These are phyloP conservation scores for Mytilinidion resinicola DNA, from an alignment of 495 filamentous ascomycete genomes.

Conservation along the genomic window DNA sequence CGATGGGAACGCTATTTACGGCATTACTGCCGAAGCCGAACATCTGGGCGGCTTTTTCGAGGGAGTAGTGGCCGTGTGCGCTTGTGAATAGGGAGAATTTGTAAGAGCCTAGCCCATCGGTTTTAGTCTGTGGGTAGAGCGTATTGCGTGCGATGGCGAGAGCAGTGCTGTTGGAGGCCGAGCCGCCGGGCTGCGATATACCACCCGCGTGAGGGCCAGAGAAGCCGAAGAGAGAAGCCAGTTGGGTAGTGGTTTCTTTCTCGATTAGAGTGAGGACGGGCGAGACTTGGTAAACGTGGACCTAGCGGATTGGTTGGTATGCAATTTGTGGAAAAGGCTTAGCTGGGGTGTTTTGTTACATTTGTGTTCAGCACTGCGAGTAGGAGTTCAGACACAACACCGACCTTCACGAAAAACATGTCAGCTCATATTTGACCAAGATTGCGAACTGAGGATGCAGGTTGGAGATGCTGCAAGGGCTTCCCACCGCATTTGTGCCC, in stretches of 20 bases:
- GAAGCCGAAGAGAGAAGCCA: slow-evolving; percentile 74
- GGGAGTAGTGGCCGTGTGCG: slow-evolving; percentile 82
- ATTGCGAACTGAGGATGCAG: neutral
- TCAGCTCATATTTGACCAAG: too few species aligned
- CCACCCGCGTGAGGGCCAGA: slow-evolving; percentile 69
- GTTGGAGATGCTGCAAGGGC: neutral
- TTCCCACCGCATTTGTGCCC: slow-evolving; percentile 66
- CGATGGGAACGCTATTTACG: slow-evolving; percentile 70
- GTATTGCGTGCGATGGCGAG: slow-evolving; percentile 86
- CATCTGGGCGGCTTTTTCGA: slow-evolving; percentile 89
- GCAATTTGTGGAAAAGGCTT: slow-evolving; percentile 1
- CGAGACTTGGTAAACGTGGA: slow-evolving; percentile 82
- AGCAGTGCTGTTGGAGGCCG: slow-evolving; percentile 76
- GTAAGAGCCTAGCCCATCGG: slow-evolving; percentile 55
- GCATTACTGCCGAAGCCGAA: slow-evolving; percentile 70
- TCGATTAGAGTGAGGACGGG: slow-evolving; percentile 82
- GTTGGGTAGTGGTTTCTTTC: slow-evolving; percentile 61
- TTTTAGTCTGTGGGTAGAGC: slow-evolving; percentile 70
- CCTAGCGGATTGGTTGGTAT: slow-evolving; percentile 27
- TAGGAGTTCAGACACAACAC: slow-evolving; percentile 74
- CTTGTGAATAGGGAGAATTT: slow-evolving; percentile 82
- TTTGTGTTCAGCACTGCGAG: slow-evolving; percentile 84
- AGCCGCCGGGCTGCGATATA: slow-evolving; percentile 80
- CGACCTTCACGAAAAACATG: slow-evolving; percentile 43
- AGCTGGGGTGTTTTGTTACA: slow-evolving; percentile 36